Evolutionary conservation across 768 basidiomycete genomes (phyloP).

Genomic region (Panaeolus papilionaceus): DNA sequence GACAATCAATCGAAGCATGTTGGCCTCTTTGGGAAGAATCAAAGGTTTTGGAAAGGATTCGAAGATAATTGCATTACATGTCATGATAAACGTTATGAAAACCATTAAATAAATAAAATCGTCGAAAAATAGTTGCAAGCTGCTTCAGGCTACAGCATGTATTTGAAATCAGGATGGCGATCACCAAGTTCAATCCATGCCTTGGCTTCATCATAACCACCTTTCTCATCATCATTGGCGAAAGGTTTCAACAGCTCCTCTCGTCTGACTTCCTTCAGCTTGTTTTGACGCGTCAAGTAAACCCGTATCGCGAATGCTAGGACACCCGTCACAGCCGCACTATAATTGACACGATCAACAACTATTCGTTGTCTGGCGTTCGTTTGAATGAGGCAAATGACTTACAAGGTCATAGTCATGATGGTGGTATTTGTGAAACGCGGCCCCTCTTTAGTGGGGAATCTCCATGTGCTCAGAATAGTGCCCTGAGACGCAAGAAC

Average conservation of each 20-base stretch:
- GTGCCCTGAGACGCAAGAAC: constrained; percentile 35
- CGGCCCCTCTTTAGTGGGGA: constrained; percentile 44
- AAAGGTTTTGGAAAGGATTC: no score
- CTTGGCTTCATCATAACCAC: neutral
- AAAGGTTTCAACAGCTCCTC: constrained; percentile 21
- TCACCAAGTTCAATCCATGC: constrained; percentile 13
- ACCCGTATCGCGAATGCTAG: constrained; percentile 31
- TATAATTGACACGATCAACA: constrained; percentile 11
- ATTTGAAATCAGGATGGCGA: constrained; percentile 14
- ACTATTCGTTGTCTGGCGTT: no score
- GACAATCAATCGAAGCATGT: no score
- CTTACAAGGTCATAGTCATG: constrained; percentile 39
- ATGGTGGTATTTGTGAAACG: constrained; percentile 42
- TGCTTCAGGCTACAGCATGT: constrained; percentile 1
- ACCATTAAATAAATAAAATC: no score
- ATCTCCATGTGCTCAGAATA: constrained; percentile 45
- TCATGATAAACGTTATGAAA: no score
- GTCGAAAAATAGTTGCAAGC: no score
- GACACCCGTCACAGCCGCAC: constrained; percentile 28
- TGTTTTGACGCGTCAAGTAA: constrained; percentile 35
- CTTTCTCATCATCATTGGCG: neutral
- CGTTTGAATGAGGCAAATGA: constrained; percentile 19
- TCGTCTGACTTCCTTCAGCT: constrained; percentile 29
- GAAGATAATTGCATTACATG: no score
- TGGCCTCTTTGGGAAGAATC: no score